Conservation (phyloP, 352 stramenopile species). For the Pythium utonaiense region DNA sequence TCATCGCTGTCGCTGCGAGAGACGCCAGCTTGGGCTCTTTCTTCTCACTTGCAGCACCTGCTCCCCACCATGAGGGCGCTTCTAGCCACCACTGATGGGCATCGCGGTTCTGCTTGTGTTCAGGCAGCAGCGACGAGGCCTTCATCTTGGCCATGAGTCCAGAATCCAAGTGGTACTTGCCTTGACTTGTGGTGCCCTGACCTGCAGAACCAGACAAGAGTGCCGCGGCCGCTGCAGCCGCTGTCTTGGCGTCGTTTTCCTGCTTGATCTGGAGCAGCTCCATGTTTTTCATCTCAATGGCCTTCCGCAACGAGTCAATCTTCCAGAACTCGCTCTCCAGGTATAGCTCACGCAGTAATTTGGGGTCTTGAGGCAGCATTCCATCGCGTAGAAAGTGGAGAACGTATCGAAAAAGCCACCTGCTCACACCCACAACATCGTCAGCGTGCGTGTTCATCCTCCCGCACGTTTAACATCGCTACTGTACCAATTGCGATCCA, state of each 20-base stretch:
- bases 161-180: slow-evolving; percentile 25
- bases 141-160: slow-evolving; percentile 23
- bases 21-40: slow-evolving; percentile 31
- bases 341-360: slow-evolving; percentile 65
- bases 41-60: slow-evolving; percentile 1
- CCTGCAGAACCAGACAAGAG: neutral
- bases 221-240: slow-evolving; percentile 12
- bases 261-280: slow-evolving; percentile 50
- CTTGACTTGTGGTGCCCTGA: slow-evolving; percentile 2
- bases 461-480: no score
- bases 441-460: no score
- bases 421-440: no score
- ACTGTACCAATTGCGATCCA: slow-evolving; percentile 77
- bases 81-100: slow-evolving; percentile 60
- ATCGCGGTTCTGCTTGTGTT: slow-evolving; percentile 15
- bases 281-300: slow-evolving; percentile 73
- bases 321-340: slow-evolving; percentile 83
- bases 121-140: slow-evolving; percentile 9
- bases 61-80: slow-evolving; percentile 63
- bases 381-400: slow-evolving; percentile 80
- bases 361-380: slow-evolving; percentile 58
- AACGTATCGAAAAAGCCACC: slow-evolving; percentile 72
- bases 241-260: slow-evolving; percentile 21
- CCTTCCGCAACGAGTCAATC: slow-evolving; percentile 67
- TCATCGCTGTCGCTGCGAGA: slow-evolving; percentile 25